phyloP scores from a whole-genome alignment of 192 early-diverging fungal species.

The Backusella mclennaniae region DNA sequence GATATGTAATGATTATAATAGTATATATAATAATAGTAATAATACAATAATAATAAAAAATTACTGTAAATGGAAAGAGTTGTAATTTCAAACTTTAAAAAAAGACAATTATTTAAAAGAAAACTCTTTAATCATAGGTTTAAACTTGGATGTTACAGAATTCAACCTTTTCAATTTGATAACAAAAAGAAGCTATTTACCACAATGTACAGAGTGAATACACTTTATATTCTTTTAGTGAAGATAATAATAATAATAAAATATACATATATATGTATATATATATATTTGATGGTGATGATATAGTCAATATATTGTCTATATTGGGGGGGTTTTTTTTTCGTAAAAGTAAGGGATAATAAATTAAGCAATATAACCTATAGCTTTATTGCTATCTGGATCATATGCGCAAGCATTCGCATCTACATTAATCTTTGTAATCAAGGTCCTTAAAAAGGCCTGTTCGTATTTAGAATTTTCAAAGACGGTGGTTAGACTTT shows the following conservation, averaged over 20 bases:
- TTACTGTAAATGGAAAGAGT: not conserved
- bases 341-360: not conserved
- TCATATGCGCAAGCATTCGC: not conserved
- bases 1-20: not conserved
- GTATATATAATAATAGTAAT: not conserved
- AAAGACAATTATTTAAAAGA: too few relatives aligned
- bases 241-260: not conserved
- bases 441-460: conserved; percentile 27
- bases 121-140: too few relatives aligned
- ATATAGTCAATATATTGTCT: too few relatives aligned
- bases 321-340: not conserved
- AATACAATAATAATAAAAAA: not conserved
- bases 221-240: not conserved
- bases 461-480: conserved; percentile 50
- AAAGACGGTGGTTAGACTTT: conserved; percentile 60
- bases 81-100: too few relatives aligned
- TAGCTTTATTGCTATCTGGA: not conserved
- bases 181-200: not conserved
- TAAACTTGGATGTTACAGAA: too few relatives aligned
- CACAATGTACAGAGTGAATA: not conserved
- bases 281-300: too few relatives aligned
- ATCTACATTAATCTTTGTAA: conserved; percentile 10
- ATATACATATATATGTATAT: too few relatives aligned
- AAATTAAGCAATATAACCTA: not conserved
- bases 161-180: not conserved